phyloP scores from a whole-genome alignment of 2,329 filamentous ascomycete genomes.

The Pseudopyricularia javanii region DNA sequence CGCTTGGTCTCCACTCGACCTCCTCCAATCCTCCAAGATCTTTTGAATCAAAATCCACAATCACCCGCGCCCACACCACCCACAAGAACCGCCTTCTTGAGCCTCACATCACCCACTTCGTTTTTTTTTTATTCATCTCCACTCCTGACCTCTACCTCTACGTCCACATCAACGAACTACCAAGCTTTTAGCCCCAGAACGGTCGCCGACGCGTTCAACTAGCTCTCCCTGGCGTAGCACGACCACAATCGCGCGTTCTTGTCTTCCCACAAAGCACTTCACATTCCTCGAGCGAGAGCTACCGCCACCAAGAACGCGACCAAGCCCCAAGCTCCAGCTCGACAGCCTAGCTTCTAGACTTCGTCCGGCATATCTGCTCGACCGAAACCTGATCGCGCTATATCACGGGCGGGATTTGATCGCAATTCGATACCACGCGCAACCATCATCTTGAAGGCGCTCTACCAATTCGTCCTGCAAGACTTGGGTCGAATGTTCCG shows the following conservation, averaged over 20 bases:
- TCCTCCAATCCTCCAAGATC: not conserved
- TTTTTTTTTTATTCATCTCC: conserved; percentile 3
- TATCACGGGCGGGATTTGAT: not conserved
- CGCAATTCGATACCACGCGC: not conserved
- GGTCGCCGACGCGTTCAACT: not conserved
- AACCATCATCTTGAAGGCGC: not conserved
- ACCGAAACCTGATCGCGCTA: not conserved
- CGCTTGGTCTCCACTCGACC: conserved; percentile 3
- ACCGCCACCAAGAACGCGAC: not conserved
- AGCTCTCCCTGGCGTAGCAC: not conserved
- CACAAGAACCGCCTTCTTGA: conserved; percentile 5
- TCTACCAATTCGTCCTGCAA: not conserved
- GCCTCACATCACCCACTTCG: conserved; percentile 6
- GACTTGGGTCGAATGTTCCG: conserved; percentile 31
- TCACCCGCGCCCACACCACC: conserved; percentile 3
- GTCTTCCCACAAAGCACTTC: not conserved
- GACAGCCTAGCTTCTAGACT: not conserved
- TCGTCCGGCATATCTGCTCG: not conserved
- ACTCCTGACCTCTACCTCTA: conserved; percentile 1
- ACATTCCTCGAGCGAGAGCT: not conserved
- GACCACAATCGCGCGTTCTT: not conserved
- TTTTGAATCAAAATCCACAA: conserved; percentile 2
- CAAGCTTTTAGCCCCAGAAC: conserved; percentile 1
- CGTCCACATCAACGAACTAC: conserved; percentile 1
- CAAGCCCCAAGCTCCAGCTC: not conserved